Evolutionary conservation across 139 green algal species (phyloP).

Genomic region (Raphidocelis subcapitata): DNA sequence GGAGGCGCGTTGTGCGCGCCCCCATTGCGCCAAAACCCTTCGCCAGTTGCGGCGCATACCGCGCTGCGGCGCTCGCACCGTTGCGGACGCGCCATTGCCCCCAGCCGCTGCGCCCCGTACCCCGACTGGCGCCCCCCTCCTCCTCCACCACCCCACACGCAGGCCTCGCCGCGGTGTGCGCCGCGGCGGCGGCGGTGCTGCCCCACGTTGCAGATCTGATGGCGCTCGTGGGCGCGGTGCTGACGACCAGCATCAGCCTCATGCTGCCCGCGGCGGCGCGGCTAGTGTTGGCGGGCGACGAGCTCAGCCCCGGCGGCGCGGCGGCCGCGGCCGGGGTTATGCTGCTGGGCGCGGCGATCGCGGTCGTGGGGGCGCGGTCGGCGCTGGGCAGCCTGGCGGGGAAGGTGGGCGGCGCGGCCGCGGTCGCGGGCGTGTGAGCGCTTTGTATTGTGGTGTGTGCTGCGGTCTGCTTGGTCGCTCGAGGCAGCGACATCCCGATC

Average conservation of each 20-base stretch:
- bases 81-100: too few relatives aligned
- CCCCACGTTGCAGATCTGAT: constrained; percentile 44
- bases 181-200: constrained; percentile 26
- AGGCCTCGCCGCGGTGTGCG: constrained; percentile 25
- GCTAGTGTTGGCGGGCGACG: constrained; percentile 8
- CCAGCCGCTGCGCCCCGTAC: too few relatives aligned
- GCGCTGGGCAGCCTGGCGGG: constrained; percentile 5
- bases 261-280: constrained; percentile 40
- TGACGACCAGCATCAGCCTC: constrained; percentile 46
- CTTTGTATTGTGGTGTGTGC: too few relatives aligned
- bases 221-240: constrained; percentile 41
- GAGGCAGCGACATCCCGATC: too few relatives aligned
- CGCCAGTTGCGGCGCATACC: too few relatives aligned
- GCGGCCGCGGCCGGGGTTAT: constrained; percentile 7
- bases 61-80: too few relatives aligned
- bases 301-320: background rate
- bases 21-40: too few relatives aligned
- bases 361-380: constrained; percentile 1
- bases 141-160: too few relatives aligned
- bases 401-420: background rate
- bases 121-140: too few relatives aligned
- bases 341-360: constrained; percentile 17
- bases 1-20: too few relatives aligned
- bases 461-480: too few relatives aligned
- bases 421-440: background rate